phyloP scores from a whole-genome alignment of 805 yeast genomes.

The Scheffersomyces amazonensis region DNA sequence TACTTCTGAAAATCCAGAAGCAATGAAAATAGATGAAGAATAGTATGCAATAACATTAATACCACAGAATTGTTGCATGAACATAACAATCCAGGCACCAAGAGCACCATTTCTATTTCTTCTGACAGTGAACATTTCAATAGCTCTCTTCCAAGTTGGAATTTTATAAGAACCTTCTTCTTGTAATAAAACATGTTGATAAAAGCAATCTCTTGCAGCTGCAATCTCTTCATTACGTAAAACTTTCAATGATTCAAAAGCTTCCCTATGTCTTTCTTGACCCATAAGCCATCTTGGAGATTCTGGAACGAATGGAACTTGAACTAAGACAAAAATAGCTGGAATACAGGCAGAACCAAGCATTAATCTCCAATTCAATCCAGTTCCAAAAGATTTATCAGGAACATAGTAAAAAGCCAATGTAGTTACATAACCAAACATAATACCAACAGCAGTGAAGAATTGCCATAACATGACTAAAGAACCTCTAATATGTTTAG shows the following conservation, averaged over 20 bases:
- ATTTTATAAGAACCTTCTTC: slow-evolving; percentile 56
- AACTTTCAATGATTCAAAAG: slow-evolving; percentile 45
- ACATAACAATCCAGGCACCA: slow-evolving; percentile 80
- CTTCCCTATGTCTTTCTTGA: slow-evolving; percentile 46
- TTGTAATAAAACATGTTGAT: slow-evolving; percentile 53
- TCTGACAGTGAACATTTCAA: slow-evolving; percentile 64
- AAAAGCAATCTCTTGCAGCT: slow-evolving; percentile 66
- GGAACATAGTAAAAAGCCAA: slow-evolving; percentile 59
- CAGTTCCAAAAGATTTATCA: slow-evolving; percentile 40
- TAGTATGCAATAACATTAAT: slow-evolving; percentile 85
- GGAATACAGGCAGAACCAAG: slow-evolving; percentile 59
- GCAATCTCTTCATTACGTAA: slow-evolving; percentile 47
- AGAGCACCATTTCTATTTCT: slow-evolving; percentile 81
- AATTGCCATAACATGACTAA: slow-evolving; percentile 72
- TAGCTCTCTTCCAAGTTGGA: slow-evolving; percentile 44
- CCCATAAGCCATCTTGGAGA: slow-evolving; percentile 70
- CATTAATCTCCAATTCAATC: slow-evolving; percentile 61
- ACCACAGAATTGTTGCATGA: slow-evolving; percentile 91
- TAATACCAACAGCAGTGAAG: slow-evolving; percentile 72
- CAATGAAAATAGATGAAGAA: slow-evolving; percentile 70
- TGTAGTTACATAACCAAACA: slow-evolving; percentile 61
- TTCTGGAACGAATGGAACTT: slow-evolving; percentile 59
- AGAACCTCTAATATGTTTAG: slow-evolving; percentile 59
- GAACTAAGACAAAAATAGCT: slow-evolving; percentile 52
- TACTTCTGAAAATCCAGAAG: slow-evolving; percentile 61